Percentiles rank a stretch among this genome's conserved stretches.
Evolutionary conservation across 371 early-diverging fungal genomes (phyloP).

Genomic region (Lichtheimia ramosa): DNA sequence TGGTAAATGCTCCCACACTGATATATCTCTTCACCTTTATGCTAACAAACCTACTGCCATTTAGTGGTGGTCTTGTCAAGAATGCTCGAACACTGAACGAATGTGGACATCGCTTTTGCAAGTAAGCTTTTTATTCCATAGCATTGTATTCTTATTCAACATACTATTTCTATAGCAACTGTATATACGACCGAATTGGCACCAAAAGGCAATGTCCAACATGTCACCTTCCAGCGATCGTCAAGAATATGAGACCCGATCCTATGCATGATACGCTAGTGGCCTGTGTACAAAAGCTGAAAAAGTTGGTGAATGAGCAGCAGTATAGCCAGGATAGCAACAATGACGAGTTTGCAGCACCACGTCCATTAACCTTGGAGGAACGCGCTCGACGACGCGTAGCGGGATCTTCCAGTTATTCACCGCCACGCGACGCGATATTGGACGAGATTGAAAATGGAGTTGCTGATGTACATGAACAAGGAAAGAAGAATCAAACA

Average conservation of each 20-base stretch:
- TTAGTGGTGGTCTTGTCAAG: constrained; percentile 14
- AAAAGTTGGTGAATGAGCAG: neutral
- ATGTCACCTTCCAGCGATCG: constrained; percentile 23
- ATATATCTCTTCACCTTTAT: neutral
- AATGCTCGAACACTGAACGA: constrained; percentile 16
- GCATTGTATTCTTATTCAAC: constrained; percentile 4
- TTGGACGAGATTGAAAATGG: too few species aligned
- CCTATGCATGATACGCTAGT: constrained; percentile 26
- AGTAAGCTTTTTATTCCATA: constrained; percentile 6
- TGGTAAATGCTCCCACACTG: constrained; percentile 8
- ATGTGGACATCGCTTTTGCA: constrained; percentile 34
- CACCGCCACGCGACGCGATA: too few species aligned
- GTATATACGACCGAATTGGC: constrained; percentile 16
- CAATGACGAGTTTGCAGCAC: too few species aligned
- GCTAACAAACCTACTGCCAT: neutral
- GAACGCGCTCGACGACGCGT: too few species aligned
- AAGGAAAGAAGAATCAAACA: too few species aligned
- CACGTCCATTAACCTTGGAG: too few species aligned
- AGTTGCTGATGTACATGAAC: too few species aligned
- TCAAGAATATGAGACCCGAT: constrained; percentile 23
- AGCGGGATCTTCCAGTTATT: too few species aligned
- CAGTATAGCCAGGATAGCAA: too few species aligned
- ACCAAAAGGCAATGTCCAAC: constrained; percentile 17
- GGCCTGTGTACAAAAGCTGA: constrained; percentile 18
- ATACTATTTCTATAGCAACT: constrained; percentile 12